Percentiles rank a stretch among this genome's conserved stretches.
These are phyloP conservation scores for Melanogaster broomeanus DNA, from an alignment of 768 basidiomycete species.

Conservation along the genomic window DNA sequence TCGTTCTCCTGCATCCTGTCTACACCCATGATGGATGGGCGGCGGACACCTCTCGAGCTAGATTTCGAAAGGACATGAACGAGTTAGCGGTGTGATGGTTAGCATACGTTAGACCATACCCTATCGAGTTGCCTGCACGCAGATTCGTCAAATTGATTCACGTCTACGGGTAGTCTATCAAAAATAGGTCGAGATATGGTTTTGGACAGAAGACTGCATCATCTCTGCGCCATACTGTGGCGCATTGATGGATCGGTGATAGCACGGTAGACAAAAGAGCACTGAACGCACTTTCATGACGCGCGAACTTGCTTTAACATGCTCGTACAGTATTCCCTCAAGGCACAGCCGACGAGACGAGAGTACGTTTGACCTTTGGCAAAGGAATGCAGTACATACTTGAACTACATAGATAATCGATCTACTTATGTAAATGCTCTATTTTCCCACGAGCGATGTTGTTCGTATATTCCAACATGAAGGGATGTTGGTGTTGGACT, in stretches of 20 bases:
- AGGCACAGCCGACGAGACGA: conserved; percentile 74
- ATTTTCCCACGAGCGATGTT: too few relatives aligned
- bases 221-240: conserved; percentile 84
- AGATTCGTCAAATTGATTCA: conserved; percentile 80
- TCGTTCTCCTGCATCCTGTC: conserved; percentile 31
- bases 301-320: conserved; percentile 79
- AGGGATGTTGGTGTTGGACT: conserved; percentile 14
- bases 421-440: too few relatives aligned
- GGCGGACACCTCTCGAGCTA: conserved; percentile 55
- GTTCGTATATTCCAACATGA: too few relatives aligned
- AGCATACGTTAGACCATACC: conserved; percentile 42
- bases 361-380: too few relatives aligned
- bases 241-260: conserved; percentile 10
- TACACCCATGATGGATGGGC: conserved; percentile 33
- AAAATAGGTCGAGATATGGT: conserved; percentile 82
- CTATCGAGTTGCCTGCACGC: conserved; percentile 86
- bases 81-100: background rate
- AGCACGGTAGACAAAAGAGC: background rate
- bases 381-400: too few relatives aligned
- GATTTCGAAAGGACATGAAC: background rate
- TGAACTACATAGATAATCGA: too few relatives aligned
- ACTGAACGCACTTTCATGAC: conserved; percentile 75
- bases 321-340: conserved; percentile 78
- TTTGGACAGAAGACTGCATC: conserved; percentile 82
- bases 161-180: conserved; percentile 71